Evolutionary conservation across 371 early-diverging fungal genomes (phyloP).

Genomic region (Blakeslea trispora): DNA sequence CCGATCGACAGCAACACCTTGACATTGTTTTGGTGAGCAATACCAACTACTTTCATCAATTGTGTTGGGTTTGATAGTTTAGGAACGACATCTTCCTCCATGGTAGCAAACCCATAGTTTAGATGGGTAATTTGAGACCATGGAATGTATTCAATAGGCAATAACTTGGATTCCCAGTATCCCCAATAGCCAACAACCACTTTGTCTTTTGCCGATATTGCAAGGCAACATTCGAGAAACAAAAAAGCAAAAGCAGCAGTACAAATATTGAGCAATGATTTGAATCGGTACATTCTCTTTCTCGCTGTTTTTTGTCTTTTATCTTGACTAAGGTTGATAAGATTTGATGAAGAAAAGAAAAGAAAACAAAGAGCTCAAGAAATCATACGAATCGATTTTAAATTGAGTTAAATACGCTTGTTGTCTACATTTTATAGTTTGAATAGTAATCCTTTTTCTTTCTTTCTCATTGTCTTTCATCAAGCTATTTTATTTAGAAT

Average conservation of each 20-base stretch:
- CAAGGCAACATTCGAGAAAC: background rate
- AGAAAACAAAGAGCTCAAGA: background rate
- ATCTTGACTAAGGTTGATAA: background rate
- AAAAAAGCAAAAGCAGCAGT: background rate
- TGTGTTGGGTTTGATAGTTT: conserved; percentile 11
- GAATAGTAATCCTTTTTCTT: background rate
- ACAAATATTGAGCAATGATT: background rate
- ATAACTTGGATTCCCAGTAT: conserved; percentile 18
- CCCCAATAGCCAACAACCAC: conserved; percentile 12
- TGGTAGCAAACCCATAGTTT: conserved; percentile 26
- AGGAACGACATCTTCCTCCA: conserved; percentile 17
- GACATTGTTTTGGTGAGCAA: conserved; percentile 48
- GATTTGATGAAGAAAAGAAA: background rate
- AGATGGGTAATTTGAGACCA: conserved; percentile 30
- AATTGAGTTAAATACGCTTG: background rate
- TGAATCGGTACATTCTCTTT: background rate
- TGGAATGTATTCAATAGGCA: conserved; percentile 26
- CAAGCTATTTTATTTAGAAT: background rate
- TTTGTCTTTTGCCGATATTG: background rate
- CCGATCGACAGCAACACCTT: conserved; percentile 61
- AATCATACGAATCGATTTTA: too few species aligned
- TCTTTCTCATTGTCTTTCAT: background rate
- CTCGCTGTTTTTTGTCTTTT: background rate
- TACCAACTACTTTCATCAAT: conserved; percentile 20
- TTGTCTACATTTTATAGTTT: background rate